These are phyloP conservation scores for Meira nashicola DNA, from an alignment of 1,284 basidiomycete species.

Conservation along the genomic window DNA sequence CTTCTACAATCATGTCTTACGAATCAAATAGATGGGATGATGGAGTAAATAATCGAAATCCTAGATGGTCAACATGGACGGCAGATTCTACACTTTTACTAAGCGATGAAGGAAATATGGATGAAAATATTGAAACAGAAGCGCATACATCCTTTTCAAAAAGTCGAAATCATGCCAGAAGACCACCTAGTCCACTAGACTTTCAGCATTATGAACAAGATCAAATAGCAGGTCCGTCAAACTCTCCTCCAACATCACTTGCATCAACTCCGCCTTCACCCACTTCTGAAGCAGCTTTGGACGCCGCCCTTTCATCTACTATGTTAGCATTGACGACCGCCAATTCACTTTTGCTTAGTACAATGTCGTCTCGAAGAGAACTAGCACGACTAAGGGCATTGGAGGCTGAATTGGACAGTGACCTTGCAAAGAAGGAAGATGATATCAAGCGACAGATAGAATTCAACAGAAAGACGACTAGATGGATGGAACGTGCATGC, in stretches of 20 bases:
- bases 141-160: neutral
- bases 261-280: neutral
- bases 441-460: neutral
- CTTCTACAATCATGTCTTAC: too few relatives aligned
- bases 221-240: neutral
- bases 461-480: neutral
- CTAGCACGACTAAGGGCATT: neutral
- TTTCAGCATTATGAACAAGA: neutral
- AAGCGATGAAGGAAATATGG: constrained; percentile 3
- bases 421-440: neutral
- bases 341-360: neutral
- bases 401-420: neutral
- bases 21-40: neutral
- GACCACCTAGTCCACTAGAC: neutral
- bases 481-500: constrained; percentile 5
- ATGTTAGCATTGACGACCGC: constrained; percentile 1
- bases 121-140: neutral
- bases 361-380: constrained; percentile 1
- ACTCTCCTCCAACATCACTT: neutral
- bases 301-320: constrained; percentile 4
- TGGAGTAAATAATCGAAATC: neutral
- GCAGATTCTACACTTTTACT: constrained; percentile 2
- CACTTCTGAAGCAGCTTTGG: neutral
- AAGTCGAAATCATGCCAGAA: neutral
- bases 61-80: constrained; percentile 9